Conservation (phyloP, 495 filamentous ascomycete species). For the Lineolata rhizophorae region DNA sequence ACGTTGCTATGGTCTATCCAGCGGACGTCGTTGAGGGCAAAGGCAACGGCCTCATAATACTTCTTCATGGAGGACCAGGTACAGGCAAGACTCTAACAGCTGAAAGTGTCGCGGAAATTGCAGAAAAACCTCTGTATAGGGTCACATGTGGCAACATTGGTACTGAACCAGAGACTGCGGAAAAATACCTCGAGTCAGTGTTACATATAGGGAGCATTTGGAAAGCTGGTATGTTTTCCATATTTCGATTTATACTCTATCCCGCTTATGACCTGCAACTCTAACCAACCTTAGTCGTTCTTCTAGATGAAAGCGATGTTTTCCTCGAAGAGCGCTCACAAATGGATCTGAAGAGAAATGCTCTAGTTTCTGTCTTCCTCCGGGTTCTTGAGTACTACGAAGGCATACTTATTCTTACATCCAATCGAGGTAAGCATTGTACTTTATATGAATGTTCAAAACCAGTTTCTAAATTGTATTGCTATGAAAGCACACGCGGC, state of each 20-base stretch:
- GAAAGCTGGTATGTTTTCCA: no score
- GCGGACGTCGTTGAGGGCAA: slow-evolving; percentile 8
- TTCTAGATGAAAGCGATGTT: slow-evolving; percentile 32
- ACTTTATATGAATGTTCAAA: no score
- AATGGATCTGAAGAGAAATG: slow-evolving; percentile 28
- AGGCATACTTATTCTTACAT: slow-evolving; percentile 8
- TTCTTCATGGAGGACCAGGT: slow-evolving; percentile 35
- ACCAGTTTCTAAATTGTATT: no score
- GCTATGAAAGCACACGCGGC: no score
- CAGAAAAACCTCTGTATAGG: slow-evolving; percentile 27
- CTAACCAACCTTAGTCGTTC: slow-evolving; percentile 28
- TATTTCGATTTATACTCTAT: no score
- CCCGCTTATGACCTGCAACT: no score
- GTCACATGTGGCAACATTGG: slow-evolving; percentile 34
- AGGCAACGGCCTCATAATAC: slow-evolving; percentile 35
- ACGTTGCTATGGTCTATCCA: slow-evolving; percentile 12
- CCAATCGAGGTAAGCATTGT: no score
- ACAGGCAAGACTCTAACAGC: slow-evolving; percentile 39
- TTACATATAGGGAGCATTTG: slow-evolving; percentile 28
- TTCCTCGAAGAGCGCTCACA: slow-evolving; percentile 23
- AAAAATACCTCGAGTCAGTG: slow-evolving; percentile 26
- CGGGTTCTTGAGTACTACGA: slow-evolving; percentile 11
- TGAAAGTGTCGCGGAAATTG: slow-evolving; percentile 28
- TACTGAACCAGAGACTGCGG: slow-evolving; percentile 24
- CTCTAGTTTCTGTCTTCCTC: slow-evolving; percentile 25